Conservation (phyloP, 192 early-diverging fungal species). For the Kappamyces sp. region DNA sequence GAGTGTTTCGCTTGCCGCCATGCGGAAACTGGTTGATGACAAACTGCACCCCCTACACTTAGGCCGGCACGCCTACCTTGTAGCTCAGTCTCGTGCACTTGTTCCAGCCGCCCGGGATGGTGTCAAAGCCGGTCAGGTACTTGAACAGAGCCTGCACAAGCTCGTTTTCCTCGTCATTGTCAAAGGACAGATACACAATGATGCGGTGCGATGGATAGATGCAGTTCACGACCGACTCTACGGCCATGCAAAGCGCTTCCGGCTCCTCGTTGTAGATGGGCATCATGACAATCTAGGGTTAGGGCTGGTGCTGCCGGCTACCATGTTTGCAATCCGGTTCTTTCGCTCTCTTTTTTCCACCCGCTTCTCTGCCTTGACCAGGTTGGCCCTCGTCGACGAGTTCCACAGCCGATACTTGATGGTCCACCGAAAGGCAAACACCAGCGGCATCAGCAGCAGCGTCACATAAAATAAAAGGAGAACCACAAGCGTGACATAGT, state of each 20-base stretch:
- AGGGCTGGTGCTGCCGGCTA: neutral
- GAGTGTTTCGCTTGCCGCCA: slow-evolving; percentile 47
- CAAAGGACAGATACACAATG: slow-evolving; percentile 16
- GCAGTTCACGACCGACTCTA: slow-evolving; percentile 14
- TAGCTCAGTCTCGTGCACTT: slow-evolving; percentile 8
- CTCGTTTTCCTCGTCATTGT: slow-evolving; percentile 12
- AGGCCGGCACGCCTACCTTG: no score
- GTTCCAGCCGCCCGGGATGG: slow-evolving; percentile 2
- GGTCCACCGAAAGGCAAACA: slow-evolving; percentile 13
- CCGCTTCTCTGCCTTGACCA: neutral
- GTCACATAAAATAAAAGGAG: slow-evolving; percentile 10
- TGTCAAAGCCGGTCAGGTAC: neutral
- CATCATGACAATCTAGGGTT: slow-evolving; percentile 19
- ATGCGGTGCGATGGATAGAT: slow-evolving; percentile 13
- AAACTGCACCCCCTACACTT: slow-evolving; percentile 28
- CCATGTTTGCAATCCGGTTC: slow-evolving; percentile 18
- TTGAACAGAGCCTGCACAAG: slow-evolving; percentile 8
- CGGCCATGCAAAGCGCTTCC: slow-evolving; percentile 17
- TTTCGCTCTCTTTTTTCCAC: neutral
- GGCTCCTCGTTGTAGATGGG: slow-evolving; percentile 23
- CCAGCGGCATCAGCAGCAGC: slow-evolving; percentile 9
- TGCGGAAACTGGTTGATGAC: slow-evolving; percentile 39
- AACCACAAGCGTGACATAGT: neutral
- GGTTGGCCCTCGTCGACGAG: neutral
- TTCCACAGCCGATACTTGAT: slow-evolving; percentile 18